Evolutionary conservation across 2,329 filamentous ascomycete genomes (phyloP).

Genomic region (Trichophyton verrucosum): DNA sequence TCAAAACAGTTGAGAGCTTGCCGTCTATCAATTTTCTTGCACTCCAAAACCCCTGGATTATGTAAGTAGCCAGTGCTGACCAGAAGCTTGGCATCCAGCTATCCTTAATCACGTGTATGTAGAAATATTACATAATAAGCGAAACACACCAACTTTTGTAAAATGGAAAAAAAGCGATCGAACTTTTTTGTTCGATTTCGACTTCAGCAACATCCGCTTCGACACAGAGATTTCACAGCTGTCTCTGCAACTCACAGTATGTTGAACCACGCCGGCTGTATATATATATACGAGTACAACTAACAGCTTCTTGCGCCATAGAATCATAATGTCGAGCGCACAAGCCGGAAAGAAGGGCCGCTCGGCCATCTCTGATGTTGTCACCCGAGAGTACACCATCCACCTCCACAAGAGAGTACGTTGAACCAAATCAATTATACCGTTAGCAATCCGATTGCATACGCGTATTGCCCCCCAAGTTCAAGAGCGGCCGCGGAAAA

Average conservation of each 20-base stretch:
- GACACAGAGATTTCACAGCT: conserved; percentile 9
- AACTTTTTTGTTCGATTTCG: conserved; percentile 2
- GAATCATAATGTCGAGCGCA: conserved; percentile 50
- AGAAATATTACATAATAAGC: conserved; percentile 8
- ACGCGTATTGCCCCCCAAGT: not conserved
- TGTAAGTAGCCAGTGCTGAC: not conserved
- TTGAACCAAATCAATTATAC: conserved; percentile 25
- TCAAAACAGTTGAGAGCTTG: not conserved
- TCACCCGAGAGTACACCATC: conserved; percentile 99
- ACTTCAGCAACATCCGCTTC: conserved; percentile 7
- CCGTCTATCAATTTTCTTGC: too few species aligned
- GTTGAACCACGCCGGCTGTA: not conserved
- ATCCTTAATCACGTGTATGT: not conserved
- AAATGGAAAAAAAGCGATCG: not conserved
- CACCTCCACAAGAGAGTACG: conserved; percentile 99
- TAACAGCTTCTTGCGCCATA: not conserved
- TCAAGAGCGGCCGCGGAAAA: conserved; percentile 1
- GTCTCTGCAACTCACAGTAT: conserved; percentile 9
- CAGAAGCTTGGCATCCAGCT: too few species aligned
- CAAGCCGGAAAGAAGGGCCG: conserved; percentile 62
- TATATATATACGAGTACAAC: not conserved
- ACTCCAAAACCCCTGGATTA: not conserved
- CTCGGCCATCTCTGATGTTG: conserved; percentile 97
- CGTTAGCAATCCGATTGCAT: not conserved
- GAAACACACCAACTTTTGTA: conserved; percentile 11